These are phyloP conservation scores for Forsythia viridissima DNA, from an alignment of 257 asterid species.

Conservation along the genomic window DNA sequence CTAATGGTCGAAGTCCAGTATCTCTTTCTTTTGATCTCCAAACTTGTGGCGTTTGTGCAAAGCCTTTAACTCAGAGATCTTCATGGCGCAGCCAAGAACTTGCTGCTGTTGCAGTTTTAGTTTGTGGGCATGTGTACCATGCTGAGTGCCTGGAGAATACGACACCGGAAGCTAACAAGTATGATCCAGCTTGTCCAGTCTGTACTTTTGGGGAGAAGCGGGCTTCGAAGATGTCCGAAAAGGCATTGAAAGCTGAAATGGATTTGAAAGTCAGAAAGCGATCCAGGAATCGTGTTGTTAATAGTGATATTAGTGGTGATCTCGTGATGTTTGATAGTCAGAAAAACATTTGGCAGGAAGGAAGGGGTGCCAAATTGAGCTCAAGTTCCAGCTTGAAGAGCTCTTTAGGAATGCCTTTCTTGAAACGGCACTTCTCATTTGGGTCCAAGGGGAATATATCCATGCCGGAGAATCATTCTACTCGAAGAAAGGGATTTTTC, in stretches of 20 bases:
- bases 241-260: constrained; percentile 64
- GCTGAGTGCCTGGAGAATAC: constrained; percentile 88
- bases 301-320: no score
- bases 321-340: no score
- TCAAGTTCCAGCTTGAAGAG: constrained; percentile 49
- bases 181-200: constrained; percentile 85
- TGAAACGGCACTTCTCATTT: constrained; percentile 59
- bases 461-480: constrained; percentile 43
- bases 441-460: constrained; percentile 42
- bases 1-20: constrained; percentile 52
- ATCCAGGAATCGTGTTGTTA: no score
- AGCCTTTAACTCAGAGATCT: constrained; percentile 67
- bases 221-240: constrained; percentile 72
- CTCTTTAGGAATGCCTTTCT: constrained; percentile 49
- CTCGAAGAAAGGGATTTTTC: constrained; percentile 56
- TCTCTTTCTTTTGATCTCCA: constrained; percentile 60
- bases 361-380: background rate
- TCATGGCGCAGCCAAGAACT: constrained; percentile 73
- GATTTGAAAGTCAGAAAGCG: no score
- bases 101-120: constrained; percentile 79
- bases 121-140: constrained; percentile 88
- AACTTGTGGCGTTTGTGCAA: constrained; percentile 79
- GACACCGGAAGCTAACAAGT: constrained; percentile 79
- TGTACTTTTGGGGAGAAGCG: constrained; percentile 90
- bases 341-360: no score